phyloP scores from a whole-genome alignment of 1,139 yeast species.

The Martiniozyma asiatica region DNA sequence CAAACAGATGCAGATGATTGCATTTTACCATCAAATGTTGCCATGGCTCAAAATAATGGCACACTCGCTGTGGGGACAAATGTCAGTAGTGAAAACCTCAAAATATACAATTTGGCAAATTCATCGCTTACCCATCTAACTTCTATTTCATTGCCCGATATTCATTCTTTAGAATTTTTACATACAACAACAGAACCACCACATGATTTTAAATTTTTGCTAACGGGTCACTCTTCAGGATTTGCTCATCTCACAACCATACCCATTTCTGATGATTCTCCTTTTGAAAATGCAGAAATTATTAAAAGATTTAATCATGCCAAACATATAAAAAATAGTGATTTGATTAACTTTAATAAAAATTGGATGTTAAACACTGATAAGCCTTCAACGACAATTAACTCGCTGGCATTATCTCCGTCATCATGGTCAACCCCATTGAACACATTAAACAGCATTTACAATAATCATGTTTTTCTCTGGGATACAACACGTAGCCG shows the following conservation, averaged over 20 bases:
- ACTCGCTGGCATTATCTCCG: slow-evolving; percentile 27
- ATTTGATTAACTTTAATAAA: neutral
- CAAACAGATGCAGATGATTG: slow-evolving; percentile 6
- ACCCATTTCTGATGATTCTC: slow-evolving; percentile 28
- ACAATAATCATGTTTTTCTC: slow-evolving; percentile 50
- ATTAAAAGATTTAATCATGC: slow-evolving; percentile 64
- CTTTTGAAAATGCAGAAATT: slow-evolving; percentile 48
- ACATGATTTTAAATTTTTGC: slow-evolving; percentile 26
- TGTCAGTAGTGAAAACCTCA: slow-evolving; percentile 45
- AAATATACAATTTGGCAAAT: slow-evolving; percentile 38
- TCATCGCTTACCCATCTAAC: slow-evolving; percentile 55
- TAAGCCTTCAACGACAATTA: slow-evolving; percentile 22
- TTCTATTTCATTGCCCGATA: slow-evolving; percentile 60
- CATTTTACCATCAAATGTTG: slow-evolving; percentile 30
- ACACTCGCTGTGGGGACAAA: slow-evolving; percentile 52
- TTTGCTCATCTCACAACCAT: slow-evolving; percentile 54
- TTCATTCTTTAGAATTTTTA: slow-evolving; percentile 32
- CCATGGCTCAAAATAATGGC: slow-evolving; percentile 35
- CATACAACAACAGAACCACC: slow-evolving; percentile 4
- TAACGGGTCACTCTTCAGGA: slow-evolving; percentile 65
- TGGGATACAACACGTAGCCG: slow-evolving; percentile 58
- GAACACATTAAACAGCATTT: slow-evolving; percentile 41
- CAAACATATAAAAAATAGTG: slow-evolving; percentile 33
- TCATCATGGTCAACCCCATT: slow-evolving; percentile 30
- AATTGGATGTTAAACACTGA: slow-evolving; percentile 15